Evolutionary conservation across 441 rosid species (phyloP).

Genomic region (Omphalea diandra): DNA sequence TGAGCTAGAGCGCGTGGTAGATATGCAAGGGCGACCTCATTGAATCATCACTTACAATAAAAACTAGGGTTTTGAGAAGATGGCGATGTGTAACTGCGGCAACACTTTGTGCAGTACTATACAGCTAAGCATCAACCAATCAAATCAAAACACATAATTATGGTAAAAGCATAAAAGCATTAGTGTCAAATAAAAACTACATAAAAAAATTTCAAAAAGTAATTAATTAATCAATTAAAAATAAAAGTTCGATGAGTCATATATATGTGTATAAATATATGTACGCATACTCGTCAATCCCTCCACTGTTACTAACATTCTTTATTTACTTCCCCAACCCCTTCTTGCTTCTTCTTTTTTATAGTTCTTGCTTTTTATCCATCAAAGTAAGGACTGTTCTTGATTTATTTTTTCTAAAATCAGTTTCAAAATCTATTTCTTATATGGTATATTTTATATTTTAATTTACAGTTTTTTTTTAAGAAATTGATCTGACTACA

Average conservation of each 20-base stretch:
- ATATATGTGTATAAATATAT: neutral
- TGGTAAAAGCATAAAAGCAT: neutral
- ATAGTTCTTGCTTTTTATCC: no score
- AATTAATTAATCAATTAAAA: no score
- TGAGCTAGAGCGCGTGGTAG: neutral
- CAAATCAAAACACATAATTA: neutral
- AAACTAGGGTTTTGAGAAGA: constrained; percentile 31
- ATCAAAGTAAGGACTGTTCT: no score
- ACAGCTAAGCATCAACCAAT: constrained; percentile 16
- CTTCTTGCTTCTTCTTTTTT: neutral
- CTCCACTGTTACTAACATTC: neutral
- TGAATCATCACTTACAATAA: neutral
- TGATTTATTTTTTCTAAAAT: no score
- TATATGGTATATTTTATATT: no score
- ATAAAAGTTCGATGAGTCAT: no score
- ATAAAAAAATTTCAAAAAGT: no score
- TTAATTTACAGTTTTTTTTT: no score
- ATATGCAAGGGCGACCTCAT: no score
- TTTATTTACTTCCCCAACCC: neutral
- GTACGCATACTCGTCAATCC: neutral
- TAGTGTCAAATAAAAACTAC: neutral
- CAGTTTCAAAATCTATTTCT: no score
- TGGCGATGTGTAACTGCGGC: constrained; percentile 33
- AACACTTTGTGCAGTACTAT: constrained; percentile 6
- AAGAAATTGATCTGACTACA: no score